These are phyloP conservation scores for Incumbomyces lentus DNA, from an alignment of 2,329 filamentous ascomycete species.

Conservation along the genomic window DNA sequence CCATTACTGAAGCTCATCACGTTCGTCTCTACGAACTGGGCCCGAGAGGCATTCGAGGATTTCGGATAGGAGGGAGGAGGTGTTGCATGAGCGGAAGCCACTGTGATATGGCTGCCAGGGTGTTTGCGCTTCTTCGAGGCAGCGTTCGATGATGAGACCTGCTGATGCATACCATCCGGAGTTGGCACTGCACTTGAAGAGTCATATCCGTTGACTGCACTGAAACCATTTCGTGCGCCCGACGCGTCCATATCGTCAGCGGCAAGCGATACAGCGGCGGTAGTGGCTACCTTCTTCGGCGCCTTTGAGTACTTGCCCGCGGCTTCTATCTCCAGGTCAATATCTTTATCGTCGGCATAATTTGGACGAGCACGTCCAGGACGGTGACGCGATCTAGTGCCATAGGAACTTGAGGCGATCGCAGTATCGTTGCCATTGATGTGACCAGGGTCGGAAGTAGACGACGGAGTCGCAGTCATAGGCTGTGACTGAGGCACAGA, in stretches of 20 bases:
- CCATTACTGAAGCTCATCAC: slow-evolving; percentile 78
- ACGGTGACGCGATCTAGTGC: slow-evolving; percentile 87
- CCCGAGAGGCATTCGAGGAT: slow-evolving; percentile 22
- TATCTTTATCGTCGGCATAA: slow-evolving; percentile 88
- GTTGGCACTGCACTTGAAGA: not conserved
- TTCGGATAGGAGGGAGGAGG: slow-evolving; percentile 24
- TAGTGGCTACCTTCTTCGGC: slow-evolving; percentile 22
- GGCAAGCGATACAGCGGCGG: slow-evolving; percentile 25
- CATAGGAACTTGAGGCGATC: slow-evolving; percentile 61
- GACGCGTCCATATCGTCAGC: slow-evolving; percentile 28
- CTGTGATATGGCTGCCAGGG: slow-evolving; percentile 33
- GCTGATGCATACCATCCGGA: slow-evolving; percentile 25
- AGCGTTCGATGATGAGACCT: slow-evolving; percentile 14
- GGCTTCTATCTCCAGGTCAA: slow-evolving; percentile 78
- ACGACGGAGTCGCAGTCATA: slow-evolving; percentile 35
- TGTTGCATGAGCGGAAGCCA: slow-evolving; percentile 27
- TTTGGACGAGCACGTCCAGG: slow-evolving; percentile 71
- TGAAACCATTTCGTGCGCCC: slow-evolving; percentile 5
- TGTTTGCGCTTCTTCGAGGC: slow-evolving; percentile 80
- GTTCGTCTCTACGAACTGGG: slow-evolving; percentile 52
- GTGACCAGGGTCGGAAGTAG: slow-evolving; percentile 28
- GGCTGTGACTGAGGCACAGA: slow-evolving; percentile 31
- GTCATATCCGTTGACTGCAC: slow-evolving; percentile 9
- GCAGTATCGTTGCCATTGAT: slow-evolving; percentile 30
- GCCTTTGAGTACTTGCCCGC: slow-evolving; percentile 13